A percentile compares a stretch with the other conserved stretches of the same genome.
Evolutionary conservation across 495 filamentous ascomycete genomes (phyloP).

Genomic region (Talaromyces stipitatus): DNA sequence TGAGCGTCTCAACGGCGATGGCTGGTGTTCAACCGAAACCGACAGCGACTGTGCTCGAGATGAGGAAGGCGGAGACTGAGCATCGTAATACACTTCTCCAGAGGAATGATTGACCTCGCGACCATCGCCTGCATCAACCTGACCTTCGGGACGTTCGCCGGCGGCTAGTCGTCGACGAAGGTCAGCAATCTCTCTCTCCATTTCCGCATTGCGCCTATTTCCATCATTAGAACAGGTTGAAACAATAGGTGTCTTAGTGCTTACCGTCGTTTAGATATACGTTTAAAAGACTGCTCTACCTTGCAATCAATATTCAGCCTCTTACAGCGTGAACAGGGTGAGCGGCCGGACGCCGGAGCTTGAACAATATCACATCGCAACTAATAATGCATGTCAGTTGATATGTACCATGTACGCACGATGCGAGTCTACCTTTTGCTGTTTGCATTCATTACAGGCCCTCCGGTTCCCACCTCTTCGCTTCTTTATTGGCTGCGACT

Average conservation of each 20-base stretch:
- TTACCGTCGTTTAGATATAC: constrained; percentile 41
- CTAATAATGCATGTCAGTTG: constrained; percentile 14
- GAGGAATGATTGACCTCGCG: constrained; percentile 34
- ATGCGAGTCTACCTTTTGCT: constrained; percentile 40
- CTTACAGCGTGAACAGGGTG: constrained; percentile 41
- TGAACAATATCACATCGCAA: constrained; percentile 43
- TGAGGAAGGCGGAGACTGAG: constrained; percentile 20
- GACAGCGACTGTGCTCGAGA: constrained; percentile 28
- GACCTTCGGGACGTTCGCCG: constrained; percentile 17
- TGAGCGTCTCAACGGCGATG: constrained; percentile 19
- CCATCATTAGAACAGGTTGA: constrained; percentile 6
- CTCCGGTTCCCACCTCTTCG: constrained; percentile 41
- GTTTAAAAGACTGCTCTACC: constrained; percentile 39
- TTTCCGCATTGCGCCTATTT: constrained; percentile 42
- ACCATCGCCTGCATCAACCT: constrained; percentile 19
- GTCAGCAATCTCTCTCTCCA: constrained; percentile 42
- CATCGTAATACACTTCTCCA: constrained; percentile 28
- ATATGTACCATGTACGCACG: not conserved
- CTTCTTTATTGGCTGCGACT: constrained; percentile 36
- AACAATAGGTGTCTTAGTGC: not conserved
- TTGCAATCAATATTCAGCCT: constrained; percentile 41
- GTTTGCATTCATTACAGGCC: constrained; percentile 44
- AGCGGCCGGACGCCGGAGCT: constrained; percentile 35
- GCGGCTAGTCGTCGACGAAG: constrained; percentile 37
- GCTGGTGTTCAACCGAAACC: constrained; percentile 27